Evolutionary conservation across 2,329 filamentous ascomycete species (phyloP).

Genomic region (Ophiognomonia clavigignenti-juglandacearum): DNA sequence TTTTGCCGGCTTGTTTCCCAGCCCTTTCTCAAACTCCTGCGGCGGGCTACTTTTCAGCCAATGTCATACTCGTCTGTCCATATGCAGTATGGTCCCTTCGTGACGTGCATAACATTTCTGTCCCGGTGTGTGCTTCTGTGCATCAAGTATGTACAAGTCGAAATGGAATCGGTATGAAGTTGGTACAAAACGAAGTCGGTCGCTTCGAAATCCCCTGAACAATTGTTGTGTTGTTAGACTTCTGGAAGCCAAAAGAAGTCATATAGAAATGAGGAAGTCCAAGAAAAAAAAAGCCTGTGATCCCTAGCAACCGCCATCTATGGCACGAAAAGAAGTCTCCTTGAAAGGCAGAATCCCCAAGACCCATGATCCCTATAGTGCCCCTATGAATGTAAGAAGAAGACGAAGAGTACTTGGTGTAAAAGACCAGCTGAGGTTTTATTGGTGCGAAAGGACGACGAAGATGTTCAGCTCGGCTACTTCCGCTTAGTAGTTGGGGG

Average conservation of each 20-base stretch:
- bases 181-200: constrained; percentile 5
- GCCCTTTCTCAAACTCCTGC: too few relatives aligned
- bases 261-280: constrained; percentile 1
- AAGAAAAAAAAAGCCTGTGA: constrained; percentile 1
- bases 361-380: not conserved
- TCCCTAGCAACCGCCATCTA: constrained; percentile 10
- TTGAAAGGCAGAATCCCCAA: not conserved
- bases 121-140: constrained; percentile 5
- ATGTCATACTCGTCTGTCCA: constrained; percentile 7
- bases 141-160: constrained; percentile 11
- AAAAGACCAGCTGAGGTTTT: too few relatives aligned
- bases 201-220: not conserved
- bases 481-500: too few relatives aligned
- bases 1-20: too few relatives aligned
- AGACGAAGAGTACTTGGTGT: not conserved
- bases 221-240: too few relatives aligned
- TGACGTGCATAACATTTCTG: constrained; percentile 7
- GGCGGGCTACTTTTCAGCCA: not conserved
- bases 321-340: constrained; percentile 13
- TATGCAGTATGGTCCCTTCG: constrained; percentile 7
- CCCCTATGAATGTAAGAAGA: not conserved
- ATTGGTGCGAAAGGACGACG: too few relatives aligned
- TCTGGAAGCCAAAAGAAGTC: not conserved
- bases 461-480: too few relatives aligned
- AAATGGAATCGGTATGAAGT: constrained; percentile 4